Evolutionary conservation across 2,329 filamentous ascomycete species (phyloP), one percentile per base, ranked within the genome.

Genomic region (Calonectria honghensis): DNA sequence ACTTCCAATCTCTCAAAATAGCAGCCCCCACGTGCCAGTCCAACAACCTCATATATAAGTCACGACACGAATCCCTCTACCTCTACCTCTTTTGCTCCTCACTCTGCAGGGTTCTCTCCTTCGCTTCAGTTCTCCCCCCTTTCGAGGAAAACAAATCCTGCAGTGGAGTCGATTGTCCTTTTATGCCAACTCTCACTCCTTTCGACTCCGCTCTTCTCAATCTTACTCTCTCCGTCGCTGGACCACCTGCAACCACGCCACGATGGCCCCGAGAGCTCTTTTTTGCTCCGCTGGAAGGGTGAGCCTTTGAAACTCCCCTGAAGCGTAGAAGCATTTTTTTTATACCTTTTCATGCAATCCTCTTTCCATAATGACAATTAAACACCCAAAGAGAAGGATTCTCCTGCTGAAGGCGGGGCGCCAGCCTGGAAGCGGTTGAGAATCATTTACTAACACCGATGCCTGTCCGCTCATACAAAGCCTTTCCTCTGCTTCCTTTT

Each of bases 331-430:
- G 72, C 52, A 75, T 72, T 50, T 57, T 72, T 57, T 70, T 66
- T 70, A 4, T 50, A 45, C 68, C 54, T 57, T 27, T 37, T 72
- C 48, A 24, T 37, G 2, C 24, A 24, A 29, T 59, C 54, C 37
- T 31, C 27, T 68, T 59, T 59, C 32, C 32, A 39, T 11, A n/a
- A 52, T 7, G 51, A 4, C 51, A 54, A 31, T 32, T 6, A 57
- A 31, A 11, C n/a, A 20, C 37, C 59, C 37, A 48, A 66, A 54
- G 68, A 71, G 61, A 48, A 65, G 41, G 68, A 71, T 65, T 71
- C 76, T 79, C 69, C 61, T 77, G 76, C 72, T 73, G 48, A 70
- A 31, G 75, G 77, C 75, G 70, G 75, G 71, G 59, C 69, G 45
- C 68, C 72, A 75, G 78, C 73, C 50, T 74, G 50, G 52, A 35